Evolutionary conservation across 2,329 filamentous ascomycete genomes (phyloP).

Genomic region (Dothiorella sarmentorum): DNA sequence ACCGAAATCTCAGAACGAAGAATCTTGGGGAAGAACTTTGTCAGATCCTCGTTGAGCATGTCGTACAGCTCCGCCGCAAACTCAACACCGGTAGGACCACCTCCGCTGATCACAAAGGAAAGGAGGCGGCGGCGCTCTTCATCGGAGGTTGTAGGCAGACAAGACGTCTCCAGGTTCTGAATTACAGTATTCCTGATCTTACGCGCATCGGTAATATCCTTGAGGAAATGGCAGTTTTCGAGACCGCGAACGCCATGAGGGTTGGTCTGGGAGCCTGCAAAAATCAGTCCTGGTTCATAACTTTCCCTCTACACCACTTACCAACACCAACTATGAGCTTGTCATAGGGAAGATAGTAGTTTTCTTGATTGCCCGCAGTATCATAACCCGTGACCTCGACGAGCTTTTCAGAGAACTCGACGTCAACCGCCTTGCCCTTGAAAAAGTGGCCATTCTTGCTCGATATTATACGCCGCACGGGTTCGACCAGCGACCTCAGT

Average conservation of each 20-base stretch:
- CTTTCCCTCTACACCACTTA: constrained; percentile 29
- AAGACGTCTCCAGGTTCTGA: constrained; percentile 84
- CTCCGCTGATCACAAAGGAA: constrained; percentile 94
- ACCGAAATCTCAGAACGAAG: constrained; percentile 97
- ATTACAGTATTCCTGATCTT: constrained; percentile 85
- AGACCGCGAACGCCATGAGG: constrained; percentile 93
- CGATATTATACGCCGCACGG: constrained; percentile 78
- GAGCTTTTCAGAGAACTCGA: constrained; percentile 87
- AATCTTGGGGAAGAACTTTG: constrained; percentile 77
- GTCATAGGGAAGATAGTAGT: constrained; percentile 95
- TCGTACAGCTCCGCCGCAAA: constrained; percentile 97
- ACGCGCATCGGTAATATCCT: constrained; percentile 89
- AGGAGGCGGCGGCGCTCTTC: constrained; percentile 82
- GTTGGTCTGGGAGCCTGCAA: constrained; percentile 74
- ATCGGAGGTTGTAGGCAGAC: constrained; percentile 86
- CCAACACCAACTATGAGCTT: constrained; percentile 90
- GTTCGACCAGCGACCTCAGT: constrained; percentile 85
- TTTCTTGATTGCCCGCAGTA: constrained; percentile 64
- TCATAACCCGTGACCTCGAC: constrained; percentile 80
- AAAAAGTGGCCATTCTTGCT: constrained; percentile 84
- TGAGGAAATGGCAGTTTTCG: constrained; percentile 90
- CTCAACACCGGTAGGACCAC: constrained; percentile 93
- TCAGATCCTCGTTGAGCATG: constrained; percentile 91
- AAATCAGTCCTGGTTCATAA: not conserved
- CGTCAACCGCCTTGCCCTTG: constrained; percentile 78